Base-by-base conservation (phyloP, 148 eudicot species). In the Cornus florida region DNA sequence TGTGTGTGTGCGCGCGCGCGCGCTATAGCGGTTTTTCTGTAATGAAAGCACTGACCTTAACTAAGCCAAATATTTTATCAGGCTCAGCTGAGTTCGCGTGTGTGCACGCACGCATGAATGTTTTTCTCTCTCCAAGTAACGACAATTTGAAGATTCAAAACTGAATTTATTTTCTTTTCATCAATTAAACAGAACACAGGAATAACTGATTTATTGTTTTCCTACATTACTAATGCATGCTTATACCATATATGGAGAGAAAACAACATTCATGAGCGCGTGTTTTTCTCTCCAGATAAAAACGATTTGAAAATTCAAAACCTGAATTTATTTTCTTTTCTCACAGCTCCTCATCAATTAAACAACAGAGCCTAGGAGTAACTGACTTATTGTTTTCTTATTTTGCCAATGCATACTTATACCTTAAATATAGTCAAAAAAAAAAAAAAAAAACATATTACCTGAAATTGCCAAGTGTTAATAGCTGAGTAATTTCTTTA, bases 391-490 rank as follows among this genome's bases (percentile, higher is more conserved):
- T 43, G 41, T 5, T 65, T 72, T 72, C 11, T 50, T 19, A 68
- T 50, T 57, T 67, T 46, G 12, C 41, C 31, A 11, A 24, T 7
- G 48, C 65, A 59, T 46, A 7, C 11, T 38, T 23, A 10, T 31
- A 8, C 65, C 71, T 28, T 10, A 35, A 8, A 60, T 10, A 22
- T 14, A 60, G 20, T 41, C 14, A 56, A 50, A 14, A 22, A 72
- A 73, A 62, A 57, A 71, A 75, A 72, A 14, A 68, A 73, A 0
- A 59, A 60, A 53, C 33, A 56, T 68, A 62, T 19, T 73, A 94
- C 97, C 98, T 94, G 97, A 94, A 94, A 82, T 94, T 92, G 74
- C 28, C 77, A 67, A 94, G 91, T 33, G 96, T 92, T 20, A 92
- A 79, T 14, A 94, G 88, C 78, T 92, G 96, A 31, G 98, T 91